A percentile compares a stretch with the other conserved stretches of the same genome.
These are phyloP conservation scores for Geotrichum aggregatum DNA, from an alignment of 1,139 yeast species.

Conservation along the genomic window DNA sequence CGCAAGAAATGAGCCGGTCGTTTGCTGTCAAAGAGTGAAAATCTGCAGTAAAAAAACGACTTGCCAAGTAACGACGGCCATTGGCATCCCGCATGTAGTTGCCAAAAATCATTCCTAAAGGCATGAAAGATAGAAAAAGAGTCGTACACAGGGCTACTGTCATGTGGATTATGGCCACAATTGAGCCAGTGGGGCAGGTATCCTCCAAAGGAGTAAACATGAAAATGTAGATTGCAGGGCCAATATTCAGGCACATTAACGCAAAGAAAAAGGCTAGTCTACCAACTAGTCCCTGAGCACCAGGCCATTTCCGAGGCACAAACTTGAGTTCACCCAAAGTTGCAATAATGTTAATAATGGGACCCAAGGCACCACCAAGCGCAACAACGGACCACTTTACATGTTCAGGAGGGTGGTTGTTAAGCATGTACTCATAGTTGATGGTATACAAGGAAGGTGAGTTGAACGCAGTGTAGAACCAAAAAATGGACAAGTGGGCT, in stretches of 20 bases:
- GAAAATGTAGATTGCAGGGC: slow-evolving; percentile 62
- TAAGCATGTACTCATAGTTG: slow-evolving; percentile 52
- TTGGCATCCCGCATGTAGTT: slow-evolving; percentile 37
- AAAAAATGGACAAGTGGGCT: slow-evolving; percentile 68
- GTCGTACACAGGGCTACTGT: slow-evolving; percentile 58
- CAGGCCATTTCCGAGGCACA: slow-evolving; percentile 70
- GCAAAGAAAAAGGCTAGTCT: slow-evolving; percentile 46
- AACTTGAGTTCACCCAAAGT: slow-evolving; percentile 58
- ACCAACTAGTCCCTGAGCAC: slow-evolving; percentile 48
- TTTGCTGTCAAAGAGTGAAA: slow-evolving; percentile 53
- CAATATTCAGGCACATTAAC: slow-evolving; percentile 48
- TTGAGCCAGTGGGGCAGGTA: slow-evolving; percentile 48
- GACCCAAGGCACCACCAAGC: slow-evolving; percentile 68
- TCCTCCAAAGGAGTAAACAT: slow-evolving; percentile 47
- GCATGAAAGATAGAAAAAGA: slow-evolving; percentile 56
- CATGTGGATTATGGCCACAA: slow-evolving; percentile 57
- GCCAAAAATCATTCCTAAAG: slow-evolving; percentile 53
- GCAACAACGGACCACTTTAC: slow-evolving; percentile 60
- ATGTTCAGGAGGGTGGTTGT: slow-evolving; percentile 64
- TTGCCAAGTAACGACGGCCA: slow-evolving; percentile 31
- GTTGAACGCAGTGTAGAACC: slow-evolving; percentile 79
- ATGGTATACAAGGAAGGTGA: slow-evolving; percentile 72
- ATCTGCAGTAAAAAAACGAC: slow-evolving; percentile 45
- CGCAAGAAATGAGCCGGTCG: slow-evolving; percentile 53
- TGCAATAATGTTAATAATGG: slow-evolving; percentile 60